Percentiles rank a stretch among this genome's conserved stretches.
These are phyloP conservation scores for Metschnikowia sp. DNA, from an alignment of 805 yeast species.

Conservation along the genomic window DNA sequence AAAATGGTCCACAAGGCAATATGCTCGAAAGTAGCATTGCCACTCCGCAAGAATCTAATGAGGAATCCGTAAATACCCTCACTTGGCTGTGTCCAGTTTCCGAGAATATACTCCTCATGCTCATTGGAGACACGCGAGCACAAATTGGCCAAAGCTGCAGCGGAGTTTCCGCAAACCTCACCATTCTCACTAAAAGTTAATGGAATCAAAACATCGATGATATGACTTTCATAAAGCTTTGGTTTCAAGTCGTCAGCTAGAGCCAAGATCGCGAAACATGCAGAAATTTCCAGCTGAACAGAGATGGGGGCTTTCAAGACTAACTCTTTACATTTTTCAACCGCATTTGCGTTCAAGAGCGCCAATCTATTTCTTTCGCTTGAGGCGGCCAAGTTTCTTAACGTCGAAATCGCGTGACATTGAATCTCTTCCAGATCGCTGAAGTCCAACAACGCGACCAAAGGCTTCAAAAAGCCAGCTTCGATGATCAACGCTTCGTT, in stretches of 20 bases:
- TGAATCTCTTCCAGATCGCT: constrained; percentile 92
- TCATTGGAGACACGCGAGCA: constrained; percentile 82
- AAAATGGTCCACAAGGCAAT: constrained; percentile 96
- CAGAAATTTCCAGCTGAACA: constrained; percentile 94
- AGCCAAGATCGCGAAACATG: constrained; percentile 95
- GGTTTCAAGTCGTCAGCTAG: constrained; percentile 92
- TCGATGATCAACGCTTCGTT: constrained; percentile 95
- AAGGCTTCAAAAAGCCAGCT: constrained; percentile 91
- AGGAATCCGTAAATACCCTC: constrained; percentile 87
- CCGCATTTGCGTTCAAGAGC: constrained; percentile 92
- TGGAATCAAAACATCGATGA: constrained; percentile 86
- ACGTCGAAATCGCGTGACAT: constrained; percentile 95
- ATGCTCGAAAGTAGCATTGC: constrained; percentile 93
- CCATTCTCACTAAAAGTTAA: constrained; percentile 82
- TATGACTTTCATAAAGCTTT: constrained; percentile 76
- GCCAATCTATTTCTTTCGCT: constrained; percentile 90
- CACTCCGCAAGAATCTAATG: constrained; percentile 71
- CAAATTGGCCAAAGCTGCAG: constrained; percentile 95
- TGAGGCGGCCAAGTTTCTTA: constrained; percentile 93
- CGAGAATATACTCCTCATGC: constrained; percentile 68
- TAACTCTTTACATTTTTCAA: constrained; percentile 84
- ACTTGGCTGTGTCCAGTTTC: constrained; percentile 73
- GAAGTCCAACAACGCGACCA: constrained; percentile 79
- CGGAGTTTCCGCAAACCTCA: constrained; percentile 97
- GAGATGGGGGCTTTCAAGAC: constrained; percentile 83